These are phyloP conservation scores for Fusarium nelsonii DNA, from an alignment of 2,329 filamentous ascomycete species.

Conservation along the genomic window DNA sequence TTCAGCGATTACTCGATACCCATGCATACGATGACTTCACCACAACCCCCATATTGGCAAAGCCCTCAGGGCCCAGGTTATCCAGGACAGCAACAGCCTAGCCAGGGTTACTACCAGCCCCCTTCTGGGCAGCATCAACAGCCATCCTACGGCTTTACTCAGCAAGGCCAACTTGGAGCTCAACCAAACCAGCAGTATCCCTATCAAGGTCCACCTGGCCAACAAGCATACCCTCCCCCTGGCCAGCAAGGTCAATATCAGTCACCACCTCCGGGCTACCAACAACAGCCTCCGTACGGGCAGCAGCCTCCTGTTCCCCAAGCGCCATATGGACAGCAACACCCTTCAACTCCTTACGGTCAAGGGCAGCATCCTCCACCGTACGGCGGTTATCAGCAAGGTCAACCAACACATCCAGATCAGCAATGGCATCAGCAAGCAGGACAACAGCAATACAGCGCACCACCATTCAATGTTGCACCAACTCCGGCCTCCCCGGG, in stretches of 20 bases:
- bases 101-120: constrained; percentile 27
- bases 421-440: constrained; percentile 44
- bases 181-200: constrained; percentile 25
- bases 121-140: constrained; percentile 32
- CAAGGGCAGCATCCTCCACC: constrained; percentile 36
- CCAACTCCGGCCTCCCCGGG: constrained; percentile 48
- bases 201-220: constrained; percentile 10
- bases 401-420: constrained; percentile 19
- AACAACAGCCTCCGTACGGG: constrained; percentile 24
- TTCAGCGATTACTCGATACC: not conserved
- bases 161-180: constrained; percentile 12
- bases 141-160: constrained; percentile 23
- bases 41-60: constrained; percentile 43
- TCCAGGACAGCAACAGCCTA: constrained; percentile 25
- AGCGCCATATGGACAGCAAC: constrained; percentile 27
- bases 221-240: constrained; percentile 18
- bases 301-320: constrained; percentile 41
- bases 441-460: constrained; percentile 13
- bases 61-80: constrained; percentile 18
- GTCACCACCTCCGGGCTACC: constrained; percentile 9
- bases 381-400: constrained; percentile 28
- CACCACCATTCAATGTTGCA: constrained; percentile 23
- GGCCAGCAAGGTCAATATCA: constrained; percentile 13
- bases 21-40: constrained; percentile 6
- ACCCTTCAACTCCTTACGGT: constrained; percentile 18